phyloP scores from a whole-genome alignment of 176 grass and related monocot species.

The Dendrocalamus sinicus region DNA sequence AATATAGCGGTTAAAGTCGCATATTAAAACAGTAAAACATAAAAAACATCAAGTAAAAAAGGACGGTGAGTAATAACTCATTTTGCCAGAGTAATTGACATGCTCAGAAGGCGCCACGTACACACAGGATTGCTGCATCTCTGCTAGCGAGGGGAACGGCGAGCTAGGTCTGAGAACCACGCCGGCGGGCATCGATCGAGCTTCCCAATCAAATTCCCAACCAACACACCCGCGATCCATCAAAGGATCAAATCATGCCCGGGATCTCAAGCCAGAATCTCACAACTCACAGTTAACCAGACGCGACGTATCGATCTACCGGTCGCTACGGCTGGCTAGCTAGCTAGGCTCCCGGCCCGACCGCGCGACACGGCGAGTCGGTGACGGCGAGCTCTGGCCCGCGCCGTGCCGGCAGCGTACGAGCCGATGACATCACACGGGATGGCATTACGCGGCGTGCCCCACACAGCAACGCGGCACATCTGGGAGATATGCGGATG shows the following conservation, averaged over 20 bases:
- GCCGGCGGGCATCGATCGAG: neutral
- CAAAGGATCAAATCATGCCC: neutral
- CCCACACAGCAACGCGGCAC: neutral
- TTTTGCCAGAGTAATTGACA: no score
- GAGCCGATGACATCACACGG: neutral
- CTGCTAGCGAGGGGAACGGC: neutral
- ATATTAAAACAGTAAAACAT: no score
- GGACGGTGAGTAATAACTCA: no score
- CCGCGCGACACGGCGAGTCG: constrained; percentile 45
- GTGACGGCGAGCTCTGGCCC: constrained; percentile 15
- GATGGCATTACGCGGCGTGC: neutral
- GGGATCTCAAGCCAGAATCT: neutral
- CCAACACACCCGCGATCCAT: neutral
- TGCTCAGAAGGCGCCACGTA: no score
- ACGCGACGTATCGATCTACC: neutral
- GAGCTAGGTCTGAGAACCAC: neutral
- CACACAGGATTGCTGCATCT: no score
- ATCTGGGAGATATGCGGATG: neutral
- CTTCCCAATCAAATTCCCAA: constrained; percentile 17
- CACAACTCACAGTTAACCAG: neutral
- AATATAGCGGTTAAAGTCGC: fast-evolving
- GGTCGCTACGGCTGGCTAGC: neutral
- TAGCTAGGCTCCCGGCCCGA: neutral
- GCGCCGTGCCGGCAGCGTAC: neutral
- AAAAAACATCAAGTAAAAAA: no score